Evolutionary conservation across 108 stramenopile species (phyloP), one percentile per base, ranked within the genome.

Genomic region (Cyclotella sp.): DNA sequence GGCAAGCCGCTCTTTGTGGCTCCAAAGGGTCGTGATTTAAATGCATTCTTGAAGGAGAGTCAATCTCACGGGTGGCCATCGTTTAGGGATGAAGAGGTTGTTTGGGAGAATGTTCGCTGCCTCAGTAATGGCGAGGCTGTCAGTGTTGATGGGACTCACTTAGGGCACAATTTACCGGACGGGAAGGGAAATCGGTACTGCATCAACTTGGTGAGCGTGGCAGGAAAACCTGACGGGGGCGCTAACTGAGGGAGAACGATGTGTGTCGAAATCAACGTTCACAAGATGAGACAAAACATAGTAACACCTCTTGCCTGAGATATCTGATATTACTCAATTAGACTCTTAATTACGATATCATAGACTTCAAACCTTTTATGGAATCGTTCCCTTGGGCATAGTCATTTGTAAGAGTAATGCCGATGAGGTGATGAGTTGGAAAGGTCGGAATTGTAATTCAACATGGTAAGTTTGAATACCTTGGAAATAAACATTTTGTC

Each of bases 181-280:
- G 42, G 57, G 42, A 88, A 72, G 45, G 97, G 97, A 21, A 95
- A 92, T 68, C 73, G 96, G 45, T 97, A 97, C 55, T 97, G 97
- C 64, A 96, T 97, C 75, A 96, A 97, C 60, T 83, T 97, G 42
- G 95, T 96, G 10, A 88, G 87, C 76, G 89, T 96, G 46, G 97
- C 97, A 4, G 97, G 97, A 9, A 43, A 55, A 10, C 86, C 86
- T 0, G 52, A 40, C 29, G 19, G 34, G 3, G 55, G 4, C 19
- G 1, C 3, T 3, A 9, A 49, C 15, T 49, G 47, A 49, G n/a
- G 3, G 3, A 49, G n/a, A 49, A 49, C 1, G 2, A n/a, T n/a
- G 47, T 16, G 9, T n/a, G 9, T 3, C 15, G 47, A 49, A 34
- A 34, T 34, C 34, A 2, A 34, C 34, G 2, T 5, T 34, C 34